Evolutionary conservation across 2,329 filamentous ascomycete species (phyloP).

Genomic region (Lasiodiplodia theobromae): DNA sequence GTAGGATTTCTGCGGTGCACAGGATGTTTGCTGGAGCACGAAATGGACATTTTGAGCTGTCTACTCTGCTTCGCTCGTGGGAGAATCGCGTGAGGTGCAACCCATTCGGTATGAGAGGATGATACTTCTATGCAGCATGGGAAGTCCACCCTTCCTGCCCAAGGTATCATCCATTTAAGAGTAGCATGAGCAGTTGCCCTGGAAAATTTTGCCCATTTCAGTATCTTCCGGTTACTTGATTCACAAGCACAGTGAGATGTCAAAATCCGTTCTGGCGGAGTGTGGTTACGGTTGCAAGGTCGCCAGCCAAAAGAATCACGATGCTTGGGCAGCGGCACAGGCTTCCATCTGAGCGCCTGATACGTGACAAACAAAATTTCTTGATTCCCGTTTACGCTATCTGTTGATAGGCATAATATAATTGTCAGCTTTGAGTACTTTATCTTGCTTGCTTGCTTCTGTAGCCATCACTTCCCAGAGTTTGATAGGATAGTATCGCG

Average conservation of each 20-base stretch:
- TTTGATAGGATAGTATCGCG: not conserved
- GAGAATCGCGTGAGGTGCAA: too few species aligned
- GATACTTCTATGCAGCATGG: too few species aligned
- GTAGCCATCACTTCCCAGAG: not conserved
- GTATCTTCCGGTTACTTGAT: not conserved
- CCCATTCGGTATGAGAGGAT: too few species aligned
- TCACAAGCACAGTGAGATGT: not conserved
- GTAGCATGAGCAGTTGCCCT: not conserved
- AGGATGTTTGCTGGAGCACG: not conserved
- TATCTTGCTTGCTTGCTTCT: not conserved
- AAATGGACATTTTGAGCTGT: not conserved
- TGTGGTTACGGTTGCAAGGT: not conserved
- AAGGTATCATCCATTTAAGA: too few species aligned
- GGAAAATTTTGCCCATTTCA: not conserved
- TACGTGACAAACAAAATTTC: not conserved
- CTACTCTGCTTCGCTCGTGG: not conserved
- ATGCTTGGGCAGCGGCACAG: too few species aligned
- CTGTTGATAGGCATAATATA: not conserved
- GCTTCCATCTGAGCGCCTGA: too few species aligned
- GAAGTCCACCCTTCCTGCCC: too few species aligned
- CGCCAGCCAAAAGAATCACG: too few species aligned
- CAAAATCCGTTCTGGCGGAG: not conserved
- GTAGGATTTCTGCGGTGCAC: not conserved
- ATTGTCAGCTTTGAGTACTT: not conserved
- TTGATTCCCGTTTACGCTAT: not conserved